Percentiles rank a stretch among this genome's conserved stretches.
phyloP scores from a whole-genome alignment of 495 filamentous ascomycete genomes.

The Penicillium samsonianum region DNA sequence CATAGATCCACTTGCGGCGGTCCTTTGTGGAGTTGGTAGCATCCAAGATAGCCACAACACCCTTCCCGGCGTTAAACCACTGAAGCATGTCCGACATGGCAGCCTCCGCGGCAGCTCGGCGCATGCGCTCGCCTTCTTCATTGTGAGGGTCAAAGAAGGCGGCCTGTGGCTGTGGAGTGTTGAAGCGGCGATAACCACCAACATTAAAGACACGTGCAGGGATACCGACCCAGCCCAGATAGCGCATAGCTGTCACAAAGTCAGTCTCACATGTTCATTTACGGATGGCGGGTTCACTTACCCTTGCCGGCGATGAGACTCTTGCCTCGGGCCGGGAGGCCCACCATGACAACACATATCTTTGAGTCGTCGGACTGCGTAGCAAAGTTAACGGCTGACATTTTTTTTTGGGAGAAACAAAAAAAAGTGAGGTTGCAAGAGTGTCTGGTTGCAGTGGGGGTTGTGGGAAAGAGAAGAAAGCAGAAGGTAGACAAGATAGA shows the following conservation, averaged over 20 bases:
- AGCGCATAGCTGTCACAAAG: constrained; percentile 72
- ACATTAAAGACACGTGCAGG: constrained; percentile 94
- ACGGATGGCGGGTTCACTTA: constrained; percentile 41
- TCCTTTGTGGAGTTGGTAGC: constrained; percentile 92
- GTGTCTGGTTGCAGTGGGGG: not conserved
- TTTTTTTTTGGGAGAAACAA: not conserved
- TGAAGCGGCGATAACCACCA: constrained; percentile 84
- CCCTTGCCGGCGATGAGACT: constrained; percentile 96
- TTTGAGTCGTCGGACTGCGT: constrained; percentile 89
- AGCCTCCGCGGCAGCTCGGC: constrained; percentile 82
- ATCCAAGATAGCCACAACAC: constrained; percentile 88
- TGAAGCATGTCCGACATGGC: constrained; percentile 87
- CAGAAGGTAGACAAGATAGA: constrained; percentile 1
- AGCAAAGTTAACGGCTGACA: constrained; percentile 16
- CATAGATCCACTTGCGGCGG: constrained; percentile 87
- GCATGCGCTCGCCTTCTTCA: constrained; percentile 83
- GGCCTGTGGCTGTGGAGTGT: constrained; percentile 81
- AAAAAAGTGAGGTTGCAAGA: not conserved
- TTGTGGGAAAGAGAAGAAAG: constrained; percentile 1
- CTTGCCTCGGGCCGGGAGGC: constrained; percentile 92
- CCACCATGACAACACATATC: constrained; percentile 99
- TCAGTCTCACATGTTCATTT: constrained; percentile 3
- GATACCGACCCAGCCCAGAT: constrained; percentile 94
- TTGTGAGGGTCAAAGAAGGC: constrained; percentile 93
- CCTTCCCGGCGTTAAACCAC: constrained; percentile 75